phyloP scores from a whole-genome alignment of 306 rosid species.

The Biancaea sappan region DNA sequence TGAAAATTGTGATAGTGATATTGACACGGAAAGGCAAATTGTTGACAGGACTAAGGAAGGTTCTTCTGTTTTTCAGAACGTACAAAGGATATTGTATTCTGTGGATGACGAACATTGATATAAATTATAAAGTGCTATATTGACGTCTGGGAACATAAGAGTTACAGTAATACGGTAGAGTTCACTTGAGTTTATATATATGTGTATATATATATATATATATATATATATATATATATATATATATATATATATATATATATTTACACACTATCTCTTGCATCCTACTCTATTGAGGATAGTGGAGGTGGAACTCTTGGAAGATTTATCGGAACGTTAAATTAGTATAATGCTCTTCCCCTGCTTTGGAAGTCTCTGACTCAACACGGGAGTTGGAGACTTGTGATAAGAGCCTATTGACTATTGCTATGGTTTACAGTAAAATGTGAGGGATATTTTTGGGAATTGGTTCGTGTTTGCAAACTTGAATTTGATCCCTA shows the following conservation, averaged over 20 bases:
- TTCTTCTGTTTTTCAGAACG: slow-evolving; percentile 68
- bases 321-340: no score
- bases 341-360: neutral
- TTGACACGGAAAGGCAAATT: slow-evolving; percentile 69
- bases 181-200: neutral
- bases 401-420: neutral
- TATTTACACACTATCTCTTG: no score
- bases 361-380: neutral
- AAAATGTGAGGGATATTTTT: neutral
- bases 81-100: slow-evolving; percentile 59
- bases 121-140: slow-evolving; percentile 28
- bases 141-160: slow-evolving; percentile 28
- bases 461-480: no score
- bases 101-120: slow-evolving; percentile 46
- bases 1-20: slow-evolving; percentile 54
- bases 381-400: neutral
- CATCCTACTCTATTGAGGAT: neutral
- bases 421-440: neutral
- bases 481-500: no score
- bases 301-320: no score
- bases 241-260: no score
- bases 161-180: neutral
- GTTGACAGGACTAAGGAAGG: slow-evolving; percentile 82
- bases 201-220: no score
- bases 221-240: no score